Evolutionary conservation across 2,329 filamentous ascomycete species (phyloP).

Genomic region (Purpureocillium lavendulum): DNA sequence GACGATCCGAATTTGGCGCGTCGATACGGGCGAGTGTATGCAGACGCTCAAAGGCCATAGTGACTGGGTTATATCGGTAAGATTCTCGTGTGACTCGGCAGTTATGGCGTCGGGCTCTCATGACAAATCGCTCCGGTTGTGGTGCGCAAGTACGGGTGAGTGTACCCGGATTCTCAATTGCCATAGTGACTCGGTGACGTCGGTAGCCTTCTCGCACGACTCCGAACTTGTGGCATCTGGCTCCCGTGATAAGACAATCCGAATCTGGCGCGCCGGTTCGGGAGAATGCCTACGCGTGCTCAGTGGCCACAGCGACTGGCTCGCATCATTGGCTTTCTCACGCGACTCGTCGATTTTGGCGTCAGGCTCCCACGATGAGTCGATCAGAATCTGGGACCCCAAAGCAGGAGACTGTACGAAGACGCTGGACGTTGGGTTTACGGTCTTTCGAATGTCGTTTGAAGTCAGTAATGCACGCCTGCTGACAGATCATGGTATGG

Average conservation of each 20-base stretch:
- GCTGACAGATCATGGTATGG: no score
- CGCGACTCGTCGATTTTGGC: slow-evolving; percentile 2
- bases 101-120: slow-evolving; percentile 4
- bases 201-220: slow-evolving; percentile 6
- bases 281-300: background rate
- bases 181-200: background rate
- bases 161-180: background rate
- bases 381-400: no score
- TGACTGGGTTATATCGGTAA: background rate
- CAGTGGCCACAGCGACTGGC: background rate
- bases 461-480: no score
- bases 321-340: slow-evolving; percentile 4
- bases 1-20: background rate
- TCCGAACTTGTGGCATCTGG: slow-evolving; percentile 2
- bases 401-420: no score
- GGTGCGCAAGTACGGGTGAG: no score
- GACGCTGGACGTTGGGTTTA: no score
- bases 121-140: background rate
- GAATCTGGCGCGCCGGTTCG: background rate
- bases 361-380: no score
- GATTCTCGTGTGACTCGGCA: slow-evolving; percentile 4
- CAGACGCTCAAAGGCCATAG: background rate
- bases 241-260: slow-evolving; percentile 1
- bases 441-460: no score
- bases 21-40: background rate